Base-by-base conservation (phyloP, 495 filamentous ascomycete species). In the Cudoniella acicularis region DNA sequence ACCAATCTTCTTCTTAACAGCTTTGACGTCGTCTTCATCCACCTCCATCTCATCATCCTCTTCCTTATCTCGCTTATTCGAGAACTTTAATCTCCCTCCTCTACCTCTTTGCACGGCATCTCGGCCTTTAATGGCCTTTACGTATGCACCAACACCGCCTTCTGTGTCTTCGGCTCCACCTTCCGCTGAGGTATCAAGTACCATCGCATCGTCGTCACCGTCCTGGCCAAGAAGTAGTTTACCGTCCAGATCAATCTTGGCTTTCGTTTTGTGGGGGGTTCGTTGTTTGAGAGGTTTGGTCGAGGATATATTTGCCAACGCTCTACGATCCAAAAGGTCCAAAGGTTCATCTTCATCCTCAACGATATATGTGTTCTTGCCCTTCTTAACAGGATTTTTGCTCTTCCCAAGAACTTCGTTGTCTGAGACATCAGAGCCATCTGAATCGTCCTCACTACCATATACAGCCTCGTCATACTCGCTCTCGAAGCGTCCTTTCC, bases 401-500 rank as follows among this genome's bases (percentile, higher is more conserved):
- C 65, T 70, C 63, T 77, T 76, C 64, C 78, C 81, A 18, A 81
- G 74, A 63, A 83, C 76, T 52, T 88, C 87, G 50, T 79, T 77
- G 49, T 79, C 82, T 36, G 74, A 79, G 59, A 80, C 78, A 57
- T 87, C 87, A 25, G 83, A 87, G 63, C 80, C 81, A 23, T 82
- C 81, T 13, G 77, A 80, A 1, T 85, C 86, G 30, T 76, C 78
- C 49, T 88, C 90, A 52, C 88, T 92, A 68, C 92, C 93, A 66
- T 98, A 96, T 21, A 98, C 80, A 4, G 93, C 90, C 73, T 96
- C 88, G 72, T 98, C 94, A 70, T 92, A 98, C 69, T 95, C 94
- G 74, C 86, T 92, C 73, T 89, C 88, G 72, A 93, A 92, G 50
- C 80, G 80, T 54, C 78, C 75, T 63, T 80, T 82, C 30, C 77